These are phyloP conservation scores for Globisporangium paroecandrum DNA, from an alignment of 352 stramenopile species.

Conservation along the genomic window DNA sequence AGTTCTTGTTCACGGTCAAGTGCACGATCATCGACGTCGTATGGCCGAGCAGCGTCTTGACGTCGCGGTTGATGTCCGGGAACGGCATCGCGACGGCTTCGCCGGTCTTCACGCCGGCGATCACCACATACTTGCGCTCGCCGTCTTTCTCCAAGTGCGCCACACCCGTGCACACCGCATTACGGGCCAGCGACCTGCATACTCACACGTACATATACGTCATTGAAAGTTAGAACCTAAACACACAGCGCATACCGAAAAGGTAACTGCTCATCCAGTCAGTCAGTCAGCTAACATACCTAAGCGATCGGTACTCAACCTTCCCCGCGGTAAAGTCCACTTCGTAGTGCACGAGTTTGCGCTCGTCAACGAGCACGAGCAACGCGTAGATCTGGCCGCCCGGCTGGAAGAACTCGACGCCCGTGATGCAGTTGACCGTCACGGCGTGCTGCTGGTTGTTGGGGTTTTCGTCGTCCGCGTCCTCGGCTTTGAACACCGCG, in stretches of 20 bases:
- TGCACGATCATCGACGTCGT: conserved; percentile 87
- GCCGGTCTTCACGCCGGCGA: conserved; percentile 80
- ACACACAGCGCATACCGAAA: background rate
- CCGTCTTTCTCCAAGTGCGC: conserved; percentile 27
- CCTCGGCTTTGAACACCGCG: conserved; percentile 21
- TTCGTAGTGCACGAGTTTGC: conserved; percentile 74
- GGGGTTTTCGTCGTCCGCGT: conserved; percentile 30
- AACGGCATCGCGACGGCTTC: conserved; percentile 79
- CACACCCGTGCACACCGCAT: conserved; percentile 65
- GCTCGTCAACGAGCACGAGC: conserved; percentile 65
- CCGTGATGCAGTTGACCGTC: conserved; percentile 42
- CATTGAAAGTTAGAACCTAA: background rate
- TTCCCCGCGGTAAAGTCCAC: conserved; percentile 37
- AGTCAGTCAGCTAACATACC: conserved; percentile 7
- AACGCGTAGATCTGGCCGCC: conserved; percentile 27
- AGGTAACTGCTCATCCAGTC: background rate
- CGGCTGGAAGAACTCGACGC: conserved; percentile 34
- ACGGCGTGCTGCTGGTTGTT: conserved; percentile 20
- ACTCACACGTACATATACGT: background rate
- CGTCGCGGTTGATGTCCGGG: conserved; percentile 55
- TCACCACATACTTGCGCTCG: conserved; percentile 45
- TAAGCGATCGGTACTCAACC: conserved; percentile 36
- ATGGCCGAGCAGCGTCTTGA: conserved; percentile 77
- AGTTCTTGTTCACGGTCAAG: conserved; percentile 53
- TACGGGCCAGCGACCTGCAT: conserved; percentile 49